Base-by-base conservation (phyloP, 2,329 filamentous ascomycete species). In the Aspergillus amoenus region DNA sequence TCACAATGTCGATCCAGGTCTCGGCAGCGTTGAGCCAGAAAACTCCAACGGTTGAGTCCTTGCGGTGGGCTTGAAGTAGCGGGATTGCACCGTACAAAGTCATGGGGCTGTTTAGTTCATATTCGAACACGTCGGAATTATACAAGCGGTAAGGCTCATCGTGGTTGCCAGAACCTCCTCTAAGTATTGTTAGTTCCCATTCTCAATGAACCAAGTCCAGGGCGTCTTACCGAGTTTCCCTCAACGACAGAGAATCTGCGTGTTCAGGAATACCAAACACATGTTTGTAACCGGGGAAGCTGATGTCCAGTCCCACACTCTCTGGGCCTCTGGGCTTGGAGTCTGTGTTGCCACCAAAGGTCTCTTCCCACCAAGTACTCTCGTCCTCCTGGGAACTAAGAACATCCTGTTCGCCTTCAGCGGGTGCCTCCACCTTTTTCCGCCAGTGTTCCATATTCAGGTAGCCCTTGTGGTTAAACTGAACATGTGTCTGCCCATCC, bases 11-110 rank as follows among this genome's bases (percentile, higher is more conserved):
- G 52, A 99, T 84, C 94, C 94, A 99, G 0, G 93, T 97, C 79
- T 99, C 94, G 3, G 94, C 94, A 50, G 87, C 91, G 71, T 97
- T 99, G 55, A 99, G 83, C 94, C 94, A 99, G 76, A 99, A 96
- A 13, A 99, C 88, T 61, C 92, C 94, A 30, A 97, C 93, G 1
- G 91, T 94, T 0, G 93, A 97, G 68, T 88, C 89, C 73, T 93
- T 95, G 67, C 89, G 89, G 71, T 99, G 93, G 17, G 94, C 94
- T 75, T 97, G 94, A 91, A 99, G 96, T 70, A 97, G 90, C 2
- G 94, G 94, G 66, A 99, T 97, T 7, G 92, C 81, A n/a, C 94
- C 94, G 69, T 99, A 99, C 2, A 99, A 82, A 0, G 94, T 97
- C 94, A 99, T 99, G 0, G 94, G 93, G 74, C 92, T 97, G 75